Percentiles rank a stretch among this genome's conserved stretches.
Evolutionary conservation across 2,329 filamentous ascomycete species (phyloP).

Genomic region (Ceratocystis eucalypticola): DNA sequence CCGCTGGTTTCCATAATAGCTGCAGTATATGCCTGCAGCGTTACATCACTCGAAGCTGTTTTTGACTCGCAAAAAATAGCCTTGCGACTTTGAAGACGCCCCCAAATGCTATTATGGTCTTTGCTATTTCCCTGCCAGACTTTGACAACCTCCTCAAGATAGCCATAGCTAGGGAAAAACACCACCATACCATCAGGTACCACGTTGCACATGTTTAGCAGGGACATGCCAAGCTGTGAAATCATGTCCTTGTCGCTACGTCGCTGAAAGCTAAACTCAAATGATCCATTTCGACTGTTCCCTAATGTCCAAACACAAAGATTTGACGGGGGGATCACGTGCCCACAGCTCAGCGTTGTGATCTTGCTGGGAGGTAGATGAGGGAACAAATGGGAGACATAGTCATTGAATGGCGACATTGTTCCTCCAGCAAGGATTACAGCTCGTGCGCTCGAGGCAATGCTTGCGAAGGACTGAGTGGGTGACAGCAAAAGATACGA

Average conservation of each 20-base stretch:
- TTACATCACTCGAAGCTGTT: constrained; percentile 47
- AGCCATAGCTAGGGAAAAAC: constrained; percentile 93
- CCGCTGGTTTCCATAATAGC: constrained; percentile 38
- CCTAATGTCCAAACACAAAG: constrained; percentile 64
- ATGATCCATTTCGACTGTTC: constrained; percentile 27
- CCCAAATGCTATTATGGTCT: constrained; percentile 38
- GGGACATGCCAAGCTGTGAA: constrained; percentile 55
- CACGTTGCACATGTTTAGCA: constrained; percentile 56
- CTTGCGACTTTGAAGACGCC: constrained; percentile 45
- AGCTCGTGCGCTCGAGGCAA: constrained; percentile 70
- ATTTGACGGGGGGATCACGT: constrained; percentile 76
- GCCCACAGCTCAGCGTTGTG: constrained; percentile 77
- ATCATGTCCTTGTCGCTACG: constrained; percentile 58
- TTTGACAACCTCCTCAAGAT: constrained; percentile 59
- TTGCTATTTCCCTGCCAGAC: constrained; percentile 40
- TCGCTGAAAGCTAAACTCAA: constrained; percentile 81
- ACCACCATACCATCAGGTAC: constrained; percentile 84
- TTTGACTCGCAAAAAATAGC: constrained; percentile 47
- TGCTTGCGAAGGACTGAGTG: constrained; percentile 76
- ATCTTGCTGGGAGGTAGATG: constrained; percentile 51
- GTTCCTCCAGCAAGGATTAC: constrained; percentile 89
- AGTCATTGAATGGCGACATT: constrained; percentile 94
- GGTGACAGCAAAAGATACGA: constrained; percentile 86
- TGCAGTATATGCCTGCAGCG: constrained; percentile 58
- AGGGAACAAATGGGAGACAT: constrained; percentile 72